Evolutionary conservation across 768 basidiomycete genomes (phyloP).

Genomic region (Calvatia gigantea): DNA sequence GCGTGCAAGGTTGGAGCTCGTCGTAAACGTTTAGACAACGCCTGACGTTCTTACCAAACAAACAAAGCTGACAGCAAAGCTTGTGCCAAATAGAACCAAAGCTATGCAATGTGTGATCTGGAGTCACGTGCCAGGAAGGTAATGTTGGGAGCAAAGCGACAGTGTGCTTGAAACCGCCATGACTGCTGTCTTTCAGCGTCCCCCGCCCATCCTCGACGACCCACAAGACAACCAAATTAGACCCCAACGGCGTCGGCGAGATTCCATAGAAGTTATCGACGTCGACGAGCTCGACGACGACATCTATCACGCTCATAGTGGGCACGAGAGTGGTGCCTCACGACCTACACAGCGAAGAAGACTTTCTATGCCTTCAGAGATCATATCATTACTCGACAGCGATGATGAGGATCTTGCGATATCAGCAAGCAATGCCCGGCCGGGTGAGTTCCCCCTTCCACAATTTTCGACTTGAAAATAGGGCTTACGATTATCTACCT

Average conservation of each 20-base stretch:
- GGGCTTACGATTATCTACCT: background rate
- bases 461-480: background rate
- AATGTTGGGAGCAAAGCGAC: conserved; percentile 2
- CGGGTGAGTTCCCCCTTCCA: conserved; percentile 11
- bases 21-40: background rate
- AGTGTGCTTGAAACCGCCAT: conserved; percentile 18
- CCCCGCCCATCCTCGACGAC: conserved; percentile 22
- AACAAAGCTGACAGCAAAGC: background rate
- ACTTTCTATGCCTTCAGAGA: conserved; percentile 18
- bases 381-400: conserved; percentile 34
- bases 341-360: conserved; percentile 15
- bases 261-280: conserved; percentile 41
- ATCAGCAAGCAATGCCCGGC: conserved; percentile 12
- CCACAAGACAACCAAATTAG: conserved; percentile 12
- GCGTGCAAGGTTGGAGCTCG: too few species aligned
- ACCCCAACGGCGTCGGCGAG: conserved; percentile 19
- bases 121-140: conserved; percentile 9
- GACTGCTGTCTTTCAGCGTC: conserved; percentile 28
- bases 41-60: too few species aligned
- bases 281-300: conserved; percentile 36
- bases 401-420: conserved; percentile 17
- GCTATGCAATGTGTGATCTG: conserved; percentile 13
- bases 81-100: conserved; percentile 9
- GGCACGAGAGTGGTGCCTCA: conserved; percentile 7
- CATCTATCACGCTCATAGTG: conserved; percentile 12